A percentile compares a stretch with the other conserved stretches of the same genome.
Evolutionary conservation across 129 eudicot species (phyloP).

Genomic region (Saussurea involucrata): DNA sequence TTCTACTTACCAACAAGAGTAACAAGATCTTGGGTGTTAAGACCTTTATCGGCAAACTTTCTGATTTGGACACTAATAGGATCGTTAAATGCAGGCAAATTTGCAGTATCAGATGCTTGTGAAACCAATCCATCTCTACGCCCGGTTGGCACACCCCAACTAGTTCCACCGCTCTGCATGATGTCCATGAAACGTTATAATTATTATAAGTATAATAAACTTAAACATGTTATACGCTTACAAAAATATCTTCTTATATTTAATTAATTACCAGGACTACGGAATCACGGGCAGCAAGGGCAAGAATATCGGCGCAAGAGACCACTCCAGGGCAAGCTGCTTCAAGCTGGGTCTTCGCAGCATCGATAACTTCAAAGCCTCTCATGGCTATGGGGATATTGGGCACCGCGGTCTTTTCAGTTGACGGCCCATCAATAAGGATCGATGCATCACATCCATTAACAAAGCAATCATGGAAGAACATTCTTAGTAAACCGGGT

Average conservation of each 20-base stretch:
- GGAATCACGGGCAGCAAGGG: slow-evolving; percentile 38
- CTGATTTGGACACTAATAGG: slow-evolving; percentile 38
- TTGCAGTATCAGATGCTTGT: slow-evolving; percentile 47
- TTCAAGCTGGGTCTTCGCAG: slow-evolving; percentile 39
- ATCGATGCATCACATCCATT: slow-evolving; percentile 74
- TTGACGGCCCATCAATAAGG: slow-evolving; percentile 41
- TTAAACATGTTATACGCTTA: no score
- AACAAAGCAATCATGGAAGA: slow-evolving; percentile 64
- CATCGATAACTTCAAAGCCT: slow-evolving; percentile 50
- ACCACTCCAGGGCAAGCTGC: slow-evolving; percentile 35
- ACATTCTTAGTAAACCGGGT: slow-evolving; percentile 47
- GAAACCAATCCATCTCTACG: slow-evolving; percentile 77
- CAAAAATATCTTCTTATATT: no score
- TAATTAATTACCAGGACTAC: slow-evolving; percentile 6
- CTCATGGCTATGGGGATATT: slow-evolving; percentile 11
- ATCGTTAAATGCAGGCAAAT: slow-evolving; percentile 43
- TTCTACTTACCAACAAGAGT: slow-evolving; percentile 62
- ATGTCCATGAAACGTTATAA: neutral
- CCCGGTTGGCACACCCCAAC: slow-evolving; percentile 61
- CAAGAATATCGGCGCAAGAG: slow-evolving; percentile 34
- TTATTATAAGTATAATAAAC: no score
- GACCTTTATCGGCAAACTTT: slow-evolving; percentile 45
- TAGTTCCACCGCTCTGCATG: slow-evolving; percentile 42
- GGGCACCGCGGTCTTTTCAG: slow-evolving; percentile 50
- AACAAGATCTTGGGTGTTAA: slow-evolving; percentile 62